Base-by-base conservation (phyloP, 768 basidiomycete genomes). In the Lyophyllum atratum region DNA sequence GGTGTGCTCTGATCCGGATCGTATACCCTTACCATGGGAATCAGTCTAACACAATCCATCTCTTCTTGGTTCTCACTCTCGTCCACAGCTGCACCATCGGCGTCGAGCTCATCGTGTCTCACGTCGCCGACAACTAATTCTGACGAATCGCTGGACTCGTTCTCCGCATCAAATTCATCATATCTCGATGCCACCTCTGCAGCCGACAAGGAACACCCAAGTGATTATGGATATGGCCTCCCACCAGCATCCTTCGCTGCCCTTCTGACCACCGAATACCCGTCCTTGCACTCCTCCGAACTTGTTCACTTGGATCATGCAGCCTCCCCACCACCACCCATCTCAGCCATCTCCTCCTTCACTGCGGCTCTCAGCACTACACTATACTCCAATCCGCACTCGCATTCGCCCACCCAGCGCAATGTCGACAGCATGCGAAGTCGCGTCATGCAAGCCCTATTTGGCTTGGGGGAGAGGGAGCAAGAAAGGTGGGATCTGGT, bases 261-360 rank as follows among this genome's bases (percentile, higher is more conserved):
- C 31, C 56, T 61, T 40, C 4, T 61, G 12, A 37, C 37, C 5
- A 22, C 53, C 33, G 60, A 61, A 45, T 61, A 61, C 15, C 57
- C 60, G n/a, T 57, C 57, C 0, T 43, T 61, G 1, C 43, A 48
- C n/a, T 55, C 51, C 24, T 53, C 54, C 17, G 50, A 58, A 34
- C 56, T 61, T n/a, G 51, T 61, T 34, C 57, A 61, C 24, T 56
- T 61, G 40, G 60, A 61, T 44, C 56, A 61, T 55, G 60, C 60
- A 19, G 60, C 60, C 12, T 58, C 60, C 31, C 60, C 56, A 9
- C 60, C 60, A 21, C 56, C 60, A 21, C 60, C 60, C 8, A 49
- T 55, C 8, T 61, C 60, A 10, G 49, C 60, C 4, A 48, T 61
- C 25, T 42, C 54, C 17, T 42, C 56, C 7, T 55, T 61, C 31